Percentiles rank a stretch among this genome's conserved stretches.
These are phyloP conservation scores for Falciphora oryzae DNA, from an alignment of 2,329 filamentous ascomycete genomes.

Conservation along the genomic window DNA sequence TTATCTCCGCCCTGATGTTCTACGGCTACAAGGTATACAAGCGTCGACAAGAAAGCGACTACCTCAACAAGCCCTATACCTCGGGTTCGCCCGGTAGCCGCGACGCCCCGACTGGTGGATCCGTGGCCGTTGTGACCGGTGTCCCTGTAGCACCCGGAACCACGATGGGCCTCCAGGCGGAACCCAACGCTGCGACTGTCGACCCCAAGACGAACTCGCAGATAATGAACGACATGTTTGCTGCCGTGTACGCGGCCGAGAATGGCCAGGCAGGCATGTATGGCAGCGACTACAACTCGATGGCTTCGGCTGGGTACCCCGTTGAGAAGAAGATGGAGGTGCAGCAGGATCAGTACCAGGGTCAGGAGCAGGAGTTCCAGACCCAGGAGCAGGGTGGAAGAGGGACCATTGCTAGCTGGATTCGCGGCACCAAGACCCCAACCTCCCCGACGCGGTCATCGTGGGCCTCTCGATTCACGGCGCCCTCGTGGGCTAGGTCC, in stretches of 20 bases:
- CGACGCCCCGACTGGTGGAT: not conserved
- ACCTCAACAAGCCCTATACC: conserved; percentile 3
- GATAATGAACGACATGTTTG: conserved; percentile 13
- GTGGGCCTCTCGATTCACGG: not conserved
- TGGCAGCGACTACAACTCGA: not conserved
- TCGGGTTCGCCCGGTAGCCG: not conserved
- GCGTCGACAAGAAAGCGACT: not conserved
- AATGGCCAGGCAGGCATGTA: conserved; percentile 1
- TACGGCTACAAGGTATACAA: conserved; percentile 8
- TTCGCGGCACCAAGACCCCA: conserved; percentile 1
- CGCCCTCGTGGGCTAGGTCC: not conserved
- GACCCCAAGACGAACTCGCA: conserved; percentile 25
- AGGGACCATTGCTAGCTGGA: conserved; percentile 1
- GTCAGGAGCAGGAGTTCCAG: not conserved
- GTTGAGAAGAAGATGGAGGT: not conserved
- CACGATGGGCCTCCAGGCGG: not conserved
- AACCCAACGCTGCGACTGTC: conserved; percentile 18
- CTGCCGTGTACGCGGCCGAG: conserved; percentile 9
- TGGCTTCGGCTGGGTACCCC: not conserved
- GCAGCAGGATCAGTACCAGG: not conserved
- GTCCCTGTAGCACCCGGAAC: not conserved
- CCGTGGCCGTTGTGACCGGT: not conserved
- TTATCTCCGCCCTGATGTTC: conserved; percentile 4
- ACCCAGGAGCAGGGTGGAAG: not conserved
- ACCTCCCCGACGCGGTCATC: not conserved